Evolutionary conservation across 106 monocot species (phyloP).

Genomic region (Phalaenopsis aphrodite): DNA sequence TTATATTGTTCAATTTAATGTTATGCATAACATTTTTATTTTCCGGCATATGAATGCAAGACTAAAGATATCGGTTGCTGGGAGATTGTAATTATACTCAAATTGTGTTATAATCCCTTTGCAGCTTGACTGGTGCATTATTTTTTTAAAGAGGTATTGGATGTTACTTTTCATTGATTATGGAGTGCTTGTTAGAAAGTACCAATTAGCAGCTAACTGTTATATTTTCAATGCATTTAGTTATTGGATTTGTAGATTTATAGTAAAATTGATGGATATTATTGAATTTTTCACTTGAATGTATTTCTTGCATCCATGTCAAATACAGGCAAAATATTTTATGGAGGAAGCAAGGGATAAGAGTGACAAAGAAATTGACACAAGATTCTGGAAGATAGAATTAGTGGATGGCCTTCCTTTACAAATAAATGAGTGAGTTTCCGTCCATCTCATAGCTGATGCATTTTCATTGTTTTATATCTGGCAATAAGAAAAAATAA

Average conservation of each 20-base stretch:
- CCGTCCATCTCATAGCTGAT: too few relatives aligned
- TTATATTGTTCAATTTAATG: too few relatives aligned
- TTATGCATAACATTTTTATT: not conserved
- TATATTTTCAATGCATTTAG: not conserved
- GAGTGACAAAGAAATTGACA: not conserved
- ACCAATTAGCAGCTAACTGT: not conserved
- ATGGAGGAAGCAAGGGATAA: not conserved
- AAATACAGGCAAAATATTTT: not conserved
- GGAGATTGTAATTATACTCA: not conserved
- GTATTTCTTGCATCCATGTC: not conserved
- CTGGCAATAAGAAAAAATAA: too few relatives aligned
- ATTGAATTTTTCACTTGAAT: not conserved
- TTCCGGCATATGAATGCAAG: not conserved
- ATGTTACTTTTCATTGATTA: not conserved
- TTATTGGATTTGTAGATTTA: not conserved
- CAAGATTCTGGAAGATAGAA: not conserved
- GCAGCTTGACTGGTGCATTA: not conserved
- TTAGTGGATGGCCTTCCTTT: not conserved
- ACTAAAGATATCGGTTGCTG: not conserved
- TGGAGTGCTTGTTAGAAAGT: not conserved
- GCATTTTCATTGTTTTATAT: too few relatives aligned
- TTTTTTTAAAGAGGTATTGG: not conserved
- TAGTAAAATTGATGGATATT: not conserved
- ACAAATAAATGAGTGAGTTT: constrained; percentile 5
- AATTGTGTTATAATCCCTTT: not conserved